A percentile compares a stretch with the other conserved stretches of the same genome.
These are phyloP conservation scores for Alternaria tenuissima DNA, from an alignment of 2,329 filamentous ascomycete species.

Conservation along the genomic window DNA sequence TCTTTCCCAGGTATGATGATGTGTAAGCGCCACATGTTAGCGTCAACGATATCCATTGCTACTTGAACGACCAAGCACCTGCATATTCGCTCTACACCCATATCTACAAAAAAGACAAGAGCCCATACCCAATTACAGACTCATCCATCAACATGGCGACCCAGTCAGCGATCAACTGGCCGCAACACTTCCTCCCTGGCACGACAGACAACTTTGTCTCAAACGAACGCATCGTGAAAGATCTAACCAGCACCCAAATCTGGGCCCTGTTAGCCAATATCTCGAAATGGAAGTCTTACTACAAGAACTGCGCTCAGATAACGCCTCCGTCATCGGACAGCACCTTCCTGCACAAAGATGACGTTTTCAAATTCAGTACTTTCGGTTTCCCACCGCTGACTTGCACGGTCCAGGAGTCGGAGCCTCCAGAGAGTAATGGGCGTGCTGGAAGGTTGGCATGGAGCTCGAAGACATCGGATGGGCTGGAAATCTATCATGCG, in stretches of 20 bases:
- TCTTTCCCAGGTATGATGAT: neutral
- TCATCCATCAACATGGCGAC: slow-evolving; percentile 10
- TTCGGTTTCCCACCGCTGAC: slow-evolving; percentile 47
- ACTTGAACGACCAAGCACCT: neutral
- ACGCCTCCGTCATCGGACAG: slow-evolving; percentile 33
- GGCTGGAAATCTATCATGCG: slow-evolving; percentile 47
- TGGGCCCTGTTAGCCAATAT: slow-evolving; percentile 46
- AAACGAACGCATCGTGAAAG: slow-evolving; percentile 45
- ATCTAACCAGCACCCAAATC: slow-evolving; percentile 39
- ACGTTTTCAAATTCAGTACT: slow-evolving; percentile 46
- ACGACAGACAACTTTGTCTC: slow-evolving; percentile 50
- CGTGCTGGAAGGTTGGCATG: slow-evolving; percentile 29
- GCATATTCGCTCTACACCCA: neutral
- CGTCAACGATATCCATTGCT: neutral
- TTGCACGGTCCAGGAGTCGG: slow-evolving; percentile 31
- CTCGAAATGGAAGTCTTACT: slow-evolving; percentile 47
- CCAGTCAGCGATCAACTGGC: slow-evolving; percentile 45
- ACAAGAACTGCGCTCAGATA: slow-evolving; percentile 44
- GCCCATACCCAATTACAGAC: neutral
- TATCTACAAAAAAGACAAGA: neutral
- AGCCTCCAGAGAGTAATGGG: slow-evolving; percentile 30
- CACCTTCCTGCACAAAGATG: slow-evolving; percentile 33
- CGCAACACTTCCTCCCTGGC: slow-evolving; percentile 42
- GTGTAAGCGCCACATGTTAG: neutral
- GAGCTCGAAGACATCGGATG: slow-evolving; percentile 31